These are phyloP conservation scores for Puccinia novopanici DNA, from an alignment of 1,284 basidiomycete genomes.

Conservation along the genomic window DNA sequence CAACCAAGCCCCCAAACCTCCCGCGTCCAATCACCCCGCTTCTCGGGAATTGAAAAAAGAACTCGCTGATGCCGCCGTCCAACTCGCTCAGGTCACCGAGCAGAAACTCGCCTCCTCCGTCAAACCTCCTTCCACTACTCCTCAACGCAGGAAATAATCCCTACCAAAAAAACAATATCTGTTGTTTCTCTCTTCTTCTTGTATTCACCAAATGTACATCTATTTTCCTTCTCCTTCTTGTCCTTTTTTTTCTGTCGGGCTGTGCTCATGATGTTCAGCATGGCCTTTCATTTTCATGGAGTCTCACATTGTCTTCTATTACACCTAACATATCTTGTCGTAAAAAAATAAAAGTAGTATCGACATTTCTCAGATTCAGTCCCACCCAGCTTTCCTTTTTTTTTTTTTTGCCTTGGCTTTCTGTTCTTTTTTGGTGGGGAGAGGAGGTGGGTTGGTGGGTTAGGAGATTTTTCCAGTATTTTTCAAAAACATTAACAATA, in stretches of 20 bases:
- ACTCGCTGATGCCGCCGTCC: slow-evolving; percentile 30
- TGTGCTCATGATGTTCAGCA: neutral
- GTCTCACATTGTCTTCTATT: no score
- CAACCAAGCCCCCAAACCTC: neutral
- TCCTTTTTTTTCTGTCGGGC: neutral
- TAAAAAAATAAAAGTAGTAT: no score
- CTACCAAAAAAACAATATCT: neutral
- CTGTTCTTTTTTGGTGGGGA: no score
- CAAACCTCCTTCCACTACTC: neutral
- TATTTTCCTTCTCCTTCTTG: neutral
- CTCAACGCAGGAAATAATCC: slow-evolving; percentile 17
- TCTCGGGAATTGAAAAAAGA: slow-evolving; percentile 32
- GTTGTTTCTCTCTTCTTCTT: no score
- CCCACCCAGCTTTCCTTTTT: no score
- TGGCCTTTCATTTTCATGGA: neutral
- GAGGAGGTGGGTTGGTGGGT: no score
- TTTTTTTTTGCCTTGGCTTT: no score
- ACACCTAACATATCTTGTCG: no score
- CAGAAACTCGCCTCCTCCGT: neutral
- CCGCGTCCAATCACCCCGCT: neutral
- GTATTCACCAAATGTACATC: neutral
- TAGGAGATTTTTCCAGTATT: no score
- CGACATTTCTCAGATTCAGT: no score
- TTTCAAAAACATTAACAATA: no score
- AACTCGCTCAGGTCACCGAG: slow-evolving; percentile 24